Evolutionary conservation across 208 protist species (phyloP), one percentile per base, ranked within the genome.

Genomic region (Endotrypanum monterogeii): DNA sequence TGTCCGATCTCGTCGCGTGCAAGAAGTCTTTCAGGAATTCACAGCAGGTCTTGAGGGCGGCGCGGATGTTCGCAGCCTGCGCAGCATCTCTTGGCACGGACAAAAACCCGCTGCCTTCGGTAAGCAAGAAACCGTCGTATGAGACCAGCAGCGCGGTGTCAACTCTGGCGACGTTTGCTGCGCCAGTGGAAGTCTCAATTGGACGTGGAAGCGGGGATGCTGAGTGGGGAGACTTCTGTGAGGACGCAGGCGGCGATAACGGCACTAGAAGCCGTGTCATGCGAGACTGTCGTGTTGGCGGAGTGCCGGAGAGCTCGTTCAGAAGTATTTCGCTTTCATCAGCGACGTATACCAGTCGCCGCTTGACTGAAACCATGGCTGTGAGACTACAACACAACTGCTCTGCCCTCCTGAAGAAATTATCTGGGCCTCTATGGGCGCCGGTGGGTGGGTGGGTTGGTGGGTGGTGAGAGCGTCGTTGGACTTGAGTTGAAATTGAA

Each of bases 291-390:
- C 86, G 73, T 51, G 83, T 78, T 14, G 81, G 83, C 35, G 89
- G 85, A 12, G 85, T 87, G 16, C 87, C 83, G 32, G 82, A 89
- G 56, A 92, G 66, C 30, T 88, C 82, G 16, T 77, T 73, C 44
- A 94, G 71, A 6, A 91, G 61, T 37, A 44, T 30, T 50, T 86
- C 84, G 35, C 82, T 83, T 32, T 96, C 91, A 73, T 96, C 88
- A 8, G 89, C 86, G 30, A 96, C 74, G 61, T 96, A 92, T 14
- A 96, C 70, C 20, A 96, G 77, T 25, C 89, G 83, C 8, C 91
- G 79, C 76, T 88, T 94, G 1, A 83, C 67, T 12, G 80, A 82
- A 39, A 83, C 75, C 75, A 91, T 87, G 12, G 18, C 48, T 28
- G 3, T 37, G 41, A 23, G 58, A 65, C 58, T 30, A 23, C 37